Evolutionary conservation across 306 rosid genomes (phyloP).

Genomic region (Potentilla sterilis): DNA sequence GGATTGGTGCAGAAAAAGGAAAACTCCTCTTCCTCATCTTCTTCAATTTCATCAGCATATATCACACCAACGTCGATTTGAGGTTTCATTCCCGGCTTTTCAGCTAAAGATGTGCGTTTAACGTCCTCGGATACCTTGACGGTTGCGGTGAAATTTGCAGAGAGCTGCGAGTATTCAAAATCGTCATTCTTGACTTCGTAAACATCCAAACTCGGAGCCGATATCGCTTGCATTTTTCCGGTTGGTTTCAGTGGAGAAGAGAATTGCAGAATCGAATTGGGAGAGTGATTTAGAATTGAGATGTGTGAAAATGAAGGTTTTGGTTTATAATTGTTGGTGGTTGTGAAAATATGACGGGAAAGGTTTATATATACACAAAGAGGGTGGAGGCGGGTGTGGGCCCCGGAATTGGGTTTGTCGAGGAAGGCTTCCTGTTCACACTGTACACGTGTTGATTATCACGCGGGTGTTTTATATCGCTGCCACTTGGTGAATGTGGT

Average conservation of each 20-base stretch:
- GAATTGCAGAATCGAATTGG: background rate
- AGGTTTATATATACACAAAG: background rate
- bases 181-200: slow-evolving; percentile 1
- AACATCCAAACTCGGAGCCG: slow-evolving; percentile 10
- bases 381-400: slow-evolving; percentile 11
- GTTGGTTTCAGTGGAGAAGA: background rate
- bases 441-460: slow-evolving; percentile 10
- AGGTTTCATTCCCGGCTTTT: background rate
- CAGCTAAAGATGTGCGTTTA: background rate
- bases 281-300: background rate
- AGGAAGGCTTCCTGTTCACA: background rate
- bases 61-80: background rate
- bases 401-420: background rate
- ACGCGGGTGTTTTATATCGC: background rate
- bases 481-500: slow-evolving; percentile 21
- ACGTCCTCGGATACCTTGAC: slow-evolving; percentile 27
- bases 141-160: slow-evolving; percentile 38
- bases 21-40: slow-evolving; percentile 52
- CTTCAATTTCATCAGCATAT: slow-evolving; percentile 31
- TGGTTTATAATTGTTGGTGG: background rate
- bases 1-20: slow-evolving; percentile 52
- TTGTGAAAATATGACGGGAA: background rate
- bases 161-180: slow-evolving; percentile 8
- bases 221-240: slow-evolving; percentile 42
- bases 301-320: background rate